Conservation (phyloP, 768 basidiomycete genomes). For the Infundibulicybe gibba region DNA sequence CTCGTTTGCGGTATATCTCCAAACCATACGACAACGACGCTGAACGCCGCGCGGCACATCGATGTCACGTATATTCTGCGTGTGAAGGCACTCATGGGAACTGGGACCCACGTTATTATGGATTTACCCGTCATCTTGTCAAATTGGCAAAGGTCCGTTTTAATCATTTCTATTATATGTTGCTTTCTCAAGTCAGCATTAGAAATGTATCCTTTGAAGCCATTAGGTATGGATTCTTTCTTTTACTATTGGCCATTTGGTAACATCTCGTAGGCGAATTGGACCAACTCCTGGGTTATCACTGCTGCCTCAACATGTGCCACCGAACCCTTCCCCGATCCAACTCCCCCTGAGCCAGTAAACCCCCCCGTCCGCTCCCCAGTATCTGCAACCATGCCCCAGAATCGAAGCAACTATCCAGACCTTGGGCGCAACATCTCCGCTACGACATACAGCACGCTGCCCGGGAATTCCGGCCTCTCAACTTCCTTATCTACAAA, state of each 20-base stretch:
- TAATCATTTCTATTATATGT: slow-evolving; percentile 3
- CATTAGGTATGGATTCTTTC: slow-evolving; percentile 32
- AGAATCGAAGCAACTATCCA: slow-evolving; percentile 7
- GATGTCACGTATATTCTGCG: slow-evolving; percentile 79
- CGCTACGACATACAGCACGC: slow-evolving; percentile 4
- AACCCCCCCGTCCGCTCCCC: slow-evolving; percentile 2
- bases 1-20: slow-evolving; percentile 65
- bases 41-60: slow-evolving; percentile 80
- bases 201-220: slow-evolving; percentile 75
- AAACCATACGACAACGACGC: slow-evolving; percentile 75
- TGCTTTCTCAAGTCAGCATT: slow-evolving; percentile 4
- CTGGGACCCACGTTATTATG: slow-evolving; percentile 58
- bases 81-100: slow-evolving; percentile 76
- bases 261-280: slow-evolving; percentile 34
- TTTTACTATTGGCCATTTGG: slow-evolving; percentile 16
- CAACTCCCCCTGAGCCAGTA: neutral
- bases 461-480: neutral
- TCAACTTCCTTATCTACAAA: slow-evolving; percentile 1
- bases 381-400: slow-evolving; percentile 7
- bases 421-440: slow-evolving; percentile 3
- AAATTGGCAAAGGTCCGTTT: slow-evolving; percentile 77
- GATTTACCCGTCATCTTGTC: slow-evolving; percentile 80
- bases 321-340: slow-evolving; percentile 6
- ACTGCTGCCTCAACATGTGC: slow-evolving; percentile 22
- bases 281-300: slow-evolving; percentile 45